A percentile compares a stretch with the other conserved stretches of the same genome.
Conservation (phyloP, 225 moss, liverwort and hornwort species). For the Rhytidiadelphus loreus region DNA sequence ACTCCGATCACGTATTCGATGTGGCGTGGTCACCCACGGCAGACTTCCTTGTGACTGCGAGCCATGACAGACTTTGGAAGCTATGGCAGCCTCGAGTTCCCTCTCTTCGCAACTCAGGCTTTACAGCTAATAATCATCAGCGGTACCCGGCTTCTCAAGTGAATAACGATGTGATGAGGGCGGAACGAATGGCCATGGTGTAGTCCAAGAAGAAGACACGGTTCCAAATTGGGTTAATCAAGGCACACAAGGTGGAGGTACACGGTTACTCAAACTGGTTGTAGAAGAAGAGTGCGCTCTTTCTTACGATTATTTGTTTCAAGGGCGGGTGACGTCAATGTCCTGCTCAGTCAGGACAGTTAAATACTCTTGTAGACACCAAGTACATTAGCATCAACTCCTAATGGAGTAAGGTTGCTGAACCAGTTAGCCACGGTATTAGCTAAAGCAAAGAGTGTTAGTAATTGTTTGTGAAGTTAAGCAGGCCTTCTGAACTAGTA, state of each 20-base stretch:
- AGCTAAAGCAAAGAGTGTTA: conserved; percentile 4
- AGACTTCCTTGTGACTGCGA: conserved; percentile 92
- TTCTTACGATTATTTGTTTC: not conserved
- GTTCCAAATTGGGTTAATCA: not conserved
- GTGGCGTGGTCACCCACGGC: conserved; percentile 98
- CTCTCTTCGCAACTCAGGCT: conserved; percentile 48
- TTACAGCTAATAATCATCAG: conserved; percentile 50
- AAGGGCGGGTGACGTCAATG: not conserved
- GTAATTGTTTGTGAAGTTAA: conserved; percentile 1
- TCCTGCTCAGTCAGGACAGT: not conserved
- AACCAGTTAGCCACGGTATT: conserved; percentile 3
- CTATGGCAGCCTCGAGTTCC: conserved; percentile 86
- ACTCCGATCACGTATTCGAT: conserved; percentile 94
- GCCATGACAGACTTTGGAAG: conserved; percentile 97
- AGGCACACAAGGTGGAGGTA: not conserved
- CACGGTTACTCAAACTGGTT: not conserved
- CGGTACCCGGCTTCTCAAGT: conserved; percentile 44
- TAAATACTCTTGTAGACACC: conserved; percentile 6
- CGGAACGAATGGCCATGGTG: conserved; percentile 44
- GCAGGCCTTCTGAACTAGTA: conserved; percentile 17
- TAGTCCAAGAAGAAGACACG: not conserved
- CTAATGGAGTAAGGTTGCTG: not conserved
- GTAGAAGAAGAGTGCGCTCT: not conserved
- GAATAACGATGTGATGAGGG: conserved; percentile 31
- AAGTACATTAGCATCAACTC: not conserved